Percentiles rank a stretch among this genome's conserved stretches.
phyloP scores from a whole-genome alignment of 305 asterid species.

The Ilex paraguariensis region DNA sequence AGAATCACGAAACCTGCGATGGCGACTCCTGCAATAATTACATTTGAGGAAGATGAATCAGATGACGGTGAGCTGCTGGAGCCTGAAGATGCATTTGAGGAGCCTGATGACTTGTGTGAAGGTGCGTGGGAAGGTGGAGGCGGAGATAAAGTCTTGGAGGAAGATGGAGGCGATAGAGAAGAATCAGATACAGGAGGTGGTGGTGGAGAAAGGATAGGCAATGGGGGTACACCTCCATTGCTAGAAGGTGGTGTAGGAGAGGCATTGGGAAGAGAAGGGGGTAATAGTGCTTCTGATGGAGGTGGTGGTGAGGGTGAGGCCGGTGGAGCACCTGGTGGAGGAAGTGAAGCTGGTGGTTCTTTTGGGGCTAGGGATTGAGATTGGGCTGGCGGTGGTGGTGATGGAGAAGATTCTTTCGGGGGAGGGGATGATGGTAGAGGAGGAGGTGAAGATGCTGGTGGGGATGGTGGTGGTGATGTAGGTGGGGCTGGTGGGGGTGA shows the following conservation, averaged over 20 bases:
- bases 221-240: conserved; percentile 15
- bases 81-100: conserved; percentile 1
- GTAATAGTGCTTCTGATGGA: not conserved
- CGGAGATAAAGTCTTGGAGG: not conserved
- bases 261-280: conserved; percentile 4
- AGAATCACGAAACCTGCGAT: conserved; percentile 32
- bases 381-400: conserved; percentile 7
- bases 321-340: conserved; percentile 14
- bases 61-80: conserved; percentile 9
- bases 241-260: not conserved
- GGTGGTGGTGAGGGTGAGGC: conserved; percentile 21
- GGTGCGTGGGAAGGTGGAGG: conserved; percentile 6
- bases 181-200: not conserved
- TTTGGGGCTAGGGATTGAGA: not conserved
- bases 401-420: not conserved
- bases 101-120: not conserved
- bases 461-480: conserved; percentile 17
- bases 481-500: conserved; percentile 14
- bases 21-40: conserved; percentile 27
- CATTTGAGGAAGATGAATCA: conserved; percentile 9
- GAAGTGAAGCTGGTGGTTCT: conserved; percentile 4
- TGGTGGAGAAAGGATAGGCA: not conserved
- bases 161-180: conserved; percentile 8
- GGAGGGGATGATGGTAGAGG: conserved; percentile 1
- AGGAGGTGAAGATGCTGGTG: conserved; percentile 14